Percentiles rank a stretch among this genome's conserved stretches.
phyloP scores from a whole-genome alignment of 257 asterid genomes.

The Avicennia marina region DNA sequence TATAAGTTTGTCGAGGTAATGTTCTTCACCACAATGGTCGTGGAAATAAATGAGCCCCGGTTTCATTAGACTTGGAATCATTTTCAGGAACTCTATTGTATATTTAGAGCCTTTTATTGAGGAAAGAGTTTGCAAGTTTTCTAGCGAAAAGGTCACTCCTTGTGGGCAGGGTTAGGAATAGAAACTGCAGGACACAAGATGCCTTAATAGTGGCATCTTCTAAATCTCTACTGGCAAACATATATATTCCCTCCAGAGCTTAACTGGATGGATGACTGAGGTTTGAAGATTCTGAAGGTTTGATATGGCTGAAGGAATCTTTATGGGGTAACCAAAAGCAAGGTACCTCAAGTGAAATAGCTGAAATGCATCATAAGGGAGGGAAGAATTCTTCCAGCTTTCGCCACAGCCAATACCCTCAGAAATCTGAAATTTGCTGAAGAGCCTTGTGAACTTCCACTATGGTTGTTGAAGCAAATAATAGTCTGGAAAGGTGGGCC shows the following conservation, averaged over 20 bases:
- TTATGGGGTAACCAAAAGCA: background rate
- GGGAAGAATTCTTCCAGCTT: too few relatives aligned
- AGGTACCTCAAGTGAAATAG: background rate
- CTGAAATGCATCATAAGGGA: background rate
- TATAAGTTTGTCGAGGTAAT: constrained; percentile 2
- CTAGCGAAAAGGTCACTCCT: background rate
- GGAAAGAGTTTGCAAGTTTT: constrained; percentile 5
- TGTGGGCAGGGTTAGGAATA: background rate
- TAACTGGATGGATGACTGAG: background rate
- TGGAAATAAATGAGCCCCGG: background rate
- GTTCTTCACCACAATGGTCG: background rate
- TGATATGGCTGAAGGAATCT: background rate
- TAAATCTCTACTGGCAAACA: too few relatives aligned
- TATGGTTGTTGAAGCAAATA: background rate
- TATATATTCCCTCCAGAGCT: too few relatives aligned
- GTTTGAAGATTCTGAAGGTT: background rate
- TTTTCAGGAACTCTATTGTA: background rate
- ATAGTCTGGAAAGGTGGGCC: background rate
- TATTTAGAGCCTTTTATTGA: background rate
- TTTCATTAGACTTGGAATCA: constrained; percentile 7
- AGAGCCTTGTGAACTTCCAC: background rate
- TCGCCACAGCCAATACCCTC: constrained; percentile 2
- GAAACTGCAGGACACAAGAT: background rate
- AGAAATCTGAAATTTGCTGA: too few relatives aligned
- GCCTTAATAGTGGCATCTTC: constrained; percentile 1